Base-by-base conservation (phyloP, 495 filamentous ascomycete species). In the Echria macrotheca region DNA sequence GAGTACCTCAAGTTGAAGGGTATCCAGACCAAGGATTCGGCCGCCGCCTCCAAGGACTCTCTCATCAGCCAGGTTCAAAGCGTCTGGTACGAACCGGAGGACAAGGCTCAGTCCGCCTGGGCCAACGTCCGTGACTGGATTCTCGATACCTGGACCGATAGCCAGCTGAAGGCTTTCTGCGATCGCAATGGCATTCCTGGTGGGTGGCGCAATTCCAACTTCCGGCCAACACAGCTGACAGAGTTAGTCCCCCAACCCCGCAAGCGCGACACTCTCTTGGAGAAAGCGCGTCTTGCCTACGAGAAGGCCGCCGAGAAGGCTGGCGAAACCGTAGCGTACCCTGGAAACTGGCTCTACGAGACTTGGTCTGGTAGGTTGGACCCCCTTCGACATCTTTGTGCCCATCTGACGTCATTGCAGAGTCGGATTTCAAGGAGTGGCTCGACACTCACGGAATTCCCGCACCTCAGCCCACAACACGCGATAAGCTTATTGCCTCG, bases 331-430 rank as follows among this genome's bases (percentile, higher is more conserved):
- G 71, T 79, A 29, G 62, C 78, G 8, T 98, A 98, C 56, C 93
- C 93, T 31, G 93, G 93, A n/a, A 83, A 95, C 67, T 98, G 93
- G 93, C 70, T 97, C 25, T 98, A 96, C 58, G 80, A 81, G 50
- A 73, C 84, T 28, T 98, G 93, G 93, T 80, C 83, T 36, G 58
- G 58, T 61, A 26, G 79, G 91, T 32, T 82, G 45, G 1, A 5
- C 22, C 33, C 28, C 3, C 25, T 22, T 10, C 4, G 25, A 9
- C 31, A 9, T 22, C n/a, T 28, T 31, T n/a, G 9, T 15, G 11
- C 17, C 10, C 6, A 42, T 42, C 14, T 40, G 17, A 0, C 1
- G 11, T 12, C 1, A 4, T 37, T 23, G 23, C 57, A 61, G 69
- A 70, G 28, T 70, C 67, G 26, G 69, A 79, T 45, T 53, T 76